These are phyloP conservation scores for Lepidium sativum DNA, from an alignment of 345 rosid species.

Conservation along the genomic window DNA sequence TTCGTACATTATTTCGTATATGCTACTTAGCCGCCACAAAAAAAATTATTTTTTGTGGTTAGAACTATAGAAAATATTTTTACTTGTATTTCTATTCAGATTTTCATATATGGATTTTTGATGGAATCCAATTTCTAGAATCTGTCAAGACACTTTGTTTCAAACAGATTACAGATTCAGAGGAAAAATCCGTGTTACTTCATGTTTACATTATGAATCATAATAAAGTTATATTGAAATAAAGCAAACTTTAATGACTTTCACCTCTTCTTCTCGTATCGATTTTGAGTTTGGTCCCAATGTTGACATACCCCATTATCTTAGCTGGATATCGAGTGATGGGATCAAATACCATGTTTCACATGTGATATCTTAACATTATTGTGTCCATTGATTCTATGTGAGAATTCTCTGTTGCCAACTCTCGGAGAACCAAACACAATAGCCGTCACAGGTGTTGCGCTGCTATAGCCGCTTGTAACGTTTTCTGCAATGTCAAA, in stretches of 20 bases:
- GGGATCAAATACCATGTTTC: slow-evolving; percentile 52
- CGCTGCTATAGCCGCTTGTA: slow-evolving; percentile 29
- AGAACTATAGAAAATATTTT: too few relatives aligned
- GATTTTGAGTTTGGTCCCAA: slow-evolving; percentile 48
- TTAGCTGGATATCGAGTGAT: slow-evolving; percentile 67
- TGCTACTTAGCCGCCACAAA: too few relatives aligned
- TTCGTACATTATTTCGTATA: too few relatives aligned
- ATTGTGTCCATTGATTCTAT: slow-evolving; percentile 30
- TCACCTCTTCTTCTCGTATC: slow-evolving; percentile 56
- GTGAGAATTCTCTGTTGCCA: slow-evolving; percentile 51
- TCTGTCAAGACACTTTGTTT: too few relatives aligned
- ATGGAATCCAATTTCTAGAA: too few relatives aligned
- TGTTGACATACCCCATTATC: slow-evolving; percentile 45
- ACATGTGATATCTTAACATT: slow-evolving; percentile 54
- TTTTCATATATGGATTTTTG: too few relatives aligned
- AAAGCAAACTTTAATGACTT: neutral
- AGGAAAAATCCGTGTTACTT: too few relatives aligned
- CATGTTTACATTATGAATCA: neutral
- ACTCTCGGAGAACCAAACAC: slow-evolving; percentile 73
- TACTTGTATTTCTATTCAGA: too few relatives aligned
- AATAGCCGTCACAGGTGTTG: slow-evolving; percentile 51
- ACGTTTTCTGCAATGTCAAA: slow-evolving; percentile 65
- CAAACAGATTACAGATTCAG: too few relatives aligned
- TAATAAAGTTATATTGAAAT: neutral
- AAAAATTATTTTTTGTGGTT: too few relatives aligned